Base-by-base conservation (phyloP, 2,329 filamentous ascomycete genomes). In the Verruconis gallopava region DNA sequence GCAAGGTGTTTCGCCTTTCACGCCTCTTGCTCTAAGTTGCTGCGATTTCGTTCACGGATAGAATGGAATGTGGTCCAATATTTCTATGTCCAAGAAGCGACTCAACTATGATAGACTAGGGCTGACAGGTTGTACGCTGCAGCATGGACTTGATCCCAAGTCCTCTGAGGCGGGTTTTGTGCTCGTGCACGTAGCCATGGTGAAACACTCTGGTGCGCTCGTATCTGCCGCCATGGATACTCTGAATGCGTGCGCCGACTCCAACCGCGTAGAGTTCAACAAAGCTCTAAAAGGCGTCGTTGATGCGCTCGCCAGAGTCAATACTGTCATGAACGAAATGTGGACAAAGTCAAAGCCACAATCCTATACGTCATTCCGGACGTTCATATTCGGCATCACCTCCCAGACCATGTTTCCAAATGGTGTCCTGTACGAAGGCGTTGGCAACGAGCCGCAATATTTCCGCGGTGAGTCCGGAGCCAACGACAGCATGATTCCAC, bases 361-460 rank as follows among this genome's bases (percentile, higher is more conserved):
- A 14, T 76, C 85, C 50, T 95, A 95, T 65, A 85, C 82, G 45
- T 81, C 75, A 51, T 95, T 94, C 74, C 81, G 88, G 32, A 93
- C 89, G 9, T 95, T 95, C 68, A 95, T 95, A 65, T 94, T 94
- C 56, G 89, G 89, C 52, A 94, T 95, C 62, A 93, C 85, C 1
- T 81, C 76, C 37, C 88, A 95, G 63, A 80, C 77, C 53, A 94
- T 95, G 86, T 95, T 95, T 62, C 88, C 88, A 5, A 69, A 88
- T 48, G 89, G 89, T 5, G 89, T 95, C 5, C 64, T 93, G 37
- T 95, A 95, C 59, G 81, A 93, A 58, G 86, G 85, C 5, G 74
- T 89, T 46, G 25, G 25, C 6, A 76, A 81, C 46, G 68, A 82
- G 56, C 81, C 83, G 3, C 65, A 85, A 58, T 79, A 73, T 43